Evolutionary conservation across 768 basidiomycete genomes (phyloP).

Genomic region (Fomitopsis serialis): DNA sequence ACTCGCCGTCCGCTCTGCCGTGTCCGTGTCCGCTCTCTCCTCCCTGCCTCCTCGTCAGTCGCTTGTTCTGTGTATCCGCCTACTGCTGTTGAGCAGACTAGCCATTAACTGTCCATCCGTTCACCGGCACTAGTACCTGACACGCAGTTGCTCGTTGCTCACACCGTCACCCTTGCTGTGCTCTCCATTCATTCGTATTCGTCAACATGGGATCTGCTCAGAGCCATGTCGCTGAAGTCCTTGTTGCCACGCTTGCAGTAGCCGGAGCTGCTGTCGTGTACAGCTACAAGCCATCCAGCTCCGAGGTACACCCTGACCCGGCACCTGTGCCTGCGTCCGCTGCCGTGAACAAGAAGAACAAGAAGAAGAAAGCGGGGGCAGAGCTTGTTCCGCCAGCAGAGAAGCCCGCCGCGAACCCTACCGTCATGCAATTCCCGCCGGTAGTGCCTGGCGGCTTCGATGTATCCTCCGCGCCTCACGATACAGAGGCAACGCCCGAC

Average conservation of each 20-base stretch:
- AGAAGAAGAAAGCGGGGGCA: conserved; percentile 13
- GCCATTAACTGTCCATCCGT: no score
- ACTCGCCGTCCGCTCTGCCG: no score
- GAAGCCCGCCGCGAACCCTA: conserved; percentile 15
- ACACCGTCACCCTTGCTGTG: not conserved
- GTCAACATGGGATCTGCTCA: conserved; percentile 17
- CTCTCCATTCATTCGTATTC: not conserved
- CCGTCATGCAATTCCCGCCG: conserved; percentile 31
- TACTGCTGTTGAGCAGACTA: no score
- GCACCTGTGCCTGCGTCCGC: conserved; percentile 5
- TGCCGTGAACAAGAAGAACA: conserved; percentile 17
- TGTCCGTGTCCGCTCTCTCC: no score
- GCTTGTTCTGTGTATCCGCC: no score
- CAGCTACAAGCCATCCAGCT: conserved; percentile 19
- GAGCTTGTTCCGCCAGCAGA: conserved; percentile 2
- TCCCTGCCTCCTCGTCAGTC: no score
- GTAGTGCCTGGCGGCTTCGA: conserved; percentile 46
- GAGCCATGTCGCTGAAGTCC: conserved; percentile 10
- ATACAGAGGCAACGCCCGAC: conserved; percentile 11
- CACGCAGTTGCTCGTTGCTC: not conserved
- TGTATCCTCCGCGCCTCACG: conserved; percentile 7
- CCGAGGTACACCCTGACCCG: conserved; percentile 11
- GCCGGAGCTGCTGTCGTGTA: conserved; percentile 12
- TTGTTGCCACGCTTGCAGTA: conserved; percentile 13
- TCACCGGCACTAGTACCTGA: no score